Evolutionary conservation across 345 rosid species (phyloP), one percentile per base, ranked within the genome.

Genomic region (Arabidopsis arenosa): DNA sequence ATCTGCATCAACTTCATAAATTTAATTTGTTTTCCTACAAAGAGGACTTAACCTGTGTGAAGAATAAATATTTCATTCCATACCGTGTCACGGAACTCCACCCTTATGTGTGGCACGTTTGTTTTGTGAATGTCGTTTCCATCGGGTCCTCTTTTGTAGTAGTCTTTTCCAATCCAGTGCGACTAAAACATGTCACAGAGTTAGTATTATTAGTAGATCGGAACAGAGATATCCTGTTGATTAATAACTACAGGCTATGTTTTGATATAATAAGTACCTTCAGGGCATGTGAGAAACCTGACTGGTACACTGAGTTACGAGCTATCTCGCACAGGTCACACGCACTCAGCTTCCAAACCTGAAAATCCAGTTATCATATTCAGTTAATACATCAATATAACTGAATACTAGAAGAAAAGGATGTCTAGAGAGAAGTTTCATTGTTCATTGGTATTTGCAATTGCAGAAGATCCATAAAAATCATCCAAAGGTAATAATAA

Each of bases 321-420:
- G 99, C 99, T 81, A 95, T 92, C 88, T 95, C 99, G 12, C 98
- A 95, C 18, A 95, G 81, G 84, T 95, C 99, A 76, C 98, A 92
- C 7, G 99, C 79, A 84, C 99, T 95, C 87, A 92, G 83, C 85
- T 95, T 95, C 98, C 99, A 92, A 36, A 92, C 96, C 99, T 94
- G 83, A 30, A 67, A 55, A 39, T 36, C 17, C 58, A 61, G 14
- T 63, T 56, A 26, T 64, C 30, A 63, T 30, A 33, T 52, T 62
- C 5, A 51, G 21, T 62, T 9, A 35, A 4, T 18, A 33, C 55
- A 72, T 56, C 49, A 49, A 9, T 37, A 48, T 57, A 17, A 37
- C 64, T n/a, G 4, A 39, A 33, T 13, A 36, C 68, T 26, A 68
- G 6, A 9, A 45, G 14, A 39, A 39, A 28, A 13, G 7, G 47